These are phyloP conservation scores for Calamus simplicifolius DNA, from an alignment of 176 grass and related monocot species.

Conservation along the genomic window DNA sequence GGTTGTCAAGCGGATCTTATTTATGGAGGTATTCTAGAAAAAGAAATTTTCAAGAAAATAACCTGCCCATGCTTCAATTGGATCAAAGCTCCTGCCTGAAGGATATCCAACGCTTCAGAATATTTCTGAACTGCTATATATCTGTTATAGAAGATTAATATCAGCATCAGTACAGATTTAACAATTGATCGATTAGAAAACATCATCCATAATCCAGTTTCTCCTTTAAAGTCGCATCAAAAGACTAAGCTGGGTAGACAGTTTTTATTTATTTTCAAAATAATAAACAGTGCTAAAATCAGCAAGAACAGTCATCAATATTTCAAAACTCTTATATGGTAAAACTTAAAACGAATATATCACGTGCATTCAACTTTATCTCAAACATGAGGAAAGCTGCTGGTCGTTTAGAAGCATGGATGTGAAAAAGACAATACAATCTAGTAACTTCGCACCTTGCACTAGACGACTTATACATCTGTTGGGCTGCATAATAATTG, in stretches of 20 bases:
- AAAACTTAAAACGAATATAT: neutral
- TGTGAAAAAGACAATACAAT: too few relatives aligned
- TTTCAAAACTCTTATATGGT: too few relatives aligned
- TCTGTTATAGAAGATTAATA: constrained; percentile 33
- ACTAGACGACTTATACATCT: neutral
- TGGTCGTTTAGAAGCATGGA: too few relatives aligned
- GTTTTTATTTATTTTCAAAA: too few relatives aligned
- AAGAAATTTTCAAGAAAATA: constrained; percentile 22
- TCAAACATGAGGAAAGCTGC: too few relatives aligned
- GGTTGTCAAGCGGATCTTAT: neutral
- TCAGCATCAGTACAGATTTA: constrained; percentile 12
- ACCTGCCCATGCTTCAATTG: constrained; percentile 94
- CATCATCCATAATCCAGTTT: neutral
- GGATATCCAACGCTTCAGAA: constrained; percentile 77
- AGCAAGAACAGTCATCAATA: neutral
- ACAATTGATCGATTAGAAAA: neutral
- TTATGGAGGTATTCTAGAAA: neutral
- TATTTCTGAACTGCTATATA: constrained; percentile 72
- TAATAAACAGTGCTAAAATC: neutral
- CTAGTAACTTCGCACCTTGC: neutral
- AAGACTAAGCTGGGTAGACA: neutral
- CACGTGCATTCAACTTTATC: too few relatives aligned
- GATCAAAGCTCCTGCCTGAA: constrained; percentile 70
- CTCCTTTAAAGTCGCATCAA: neutral
- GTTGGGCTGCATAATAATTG: neutral